Conservation (phyloP, 2,329 filamentous ascomycete species). For the Diaporthe eres region DNA sequence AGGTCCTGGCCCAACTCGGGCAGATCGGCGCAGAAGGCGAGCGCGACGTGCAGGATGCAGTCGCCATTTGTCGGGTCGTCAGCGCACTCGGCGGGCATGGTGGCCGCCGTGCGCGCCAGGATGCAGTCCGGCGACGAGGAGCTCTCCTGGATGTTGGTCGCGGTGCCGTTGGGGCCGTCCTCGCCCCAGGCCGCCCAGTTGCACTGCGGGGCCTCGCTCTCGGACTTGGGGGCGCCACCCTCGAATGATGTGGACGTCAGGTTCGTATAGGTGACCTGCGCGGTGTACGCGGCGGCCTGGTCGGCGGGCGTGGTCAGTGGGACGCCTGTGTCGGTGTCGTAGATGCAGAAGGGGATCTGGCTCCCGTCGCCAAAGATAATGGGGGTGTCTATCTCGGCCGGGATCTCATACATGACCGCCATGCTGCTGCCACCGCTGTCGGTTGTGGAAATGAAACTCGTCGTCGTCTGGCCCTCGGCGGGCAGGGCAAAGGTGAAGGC, state of each 20-base stretch:
- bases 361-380: slow-evolving; percentile 1
- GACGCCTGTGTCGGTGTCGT: not conserved
- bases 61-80: not conserved
- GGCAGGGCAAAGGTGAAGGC: not conserved
- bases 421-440: not conserved
- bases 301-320: not conserved
- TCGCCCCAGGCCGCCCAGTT: slow-evolving; percentile 4
- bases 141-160: not conserved
- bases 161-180: not conserved
- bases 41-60: not conserved
- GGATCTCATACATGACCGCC: not conserved
- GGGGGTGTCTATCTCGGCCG: not conserved
- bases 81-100: not conserved
- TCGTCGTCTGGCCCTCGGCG: slow-evolving; percentile 4
- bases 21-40: not conserved
- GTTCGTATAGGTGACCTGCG: not conserved
- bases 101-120: not conserved
- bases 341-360: not conserved
- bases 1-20: not conserved
- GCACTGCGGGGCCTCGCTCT: slow-evolving; percentile 3
- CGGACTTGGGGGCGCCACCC: not conserved
- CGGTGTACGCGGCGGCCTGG: not conserved
- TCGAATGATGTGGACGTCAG: not conserved
- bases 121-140: not conserved
- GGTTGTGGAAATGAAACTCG: not conserved